Evolutionary conservation across 768 basidiomycete genomes (phyloP), one percentile per base, ranked within the genome.

Genomic region (Boletus bicolor): DNA sequence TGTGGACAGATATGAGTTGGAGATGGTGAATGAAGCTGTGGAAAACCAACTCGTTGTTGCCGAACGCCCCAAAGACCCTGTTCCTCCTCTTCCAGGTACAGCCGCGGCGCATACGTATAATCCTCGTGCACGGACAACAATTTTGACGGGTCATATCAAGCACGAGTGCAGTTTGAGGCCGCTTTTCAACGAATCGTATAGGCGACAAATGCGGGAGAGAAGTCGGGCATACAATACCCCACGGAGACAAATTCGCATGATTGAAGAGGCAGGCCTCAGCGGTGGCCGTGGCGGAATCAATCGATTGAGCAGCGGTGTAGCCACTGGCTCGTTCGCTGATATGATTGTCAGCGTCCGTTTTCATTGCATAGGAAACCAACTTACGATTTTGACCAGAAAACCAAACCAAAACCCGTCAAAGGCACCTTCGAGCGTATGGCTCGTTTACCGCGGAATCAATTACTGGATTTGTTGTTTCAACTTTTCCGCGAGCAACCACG

Each of bases 31-130:
- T 58, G 87, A 91, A 58, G 72, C 82, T 34, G 87, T 91, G 9
- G 89, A 90, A 63, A 94, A 93, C 73, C 87, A 93, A 70, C 80
- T 90, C 54, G 89, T 93, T 30, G 82, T 93, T 36, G 91, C 90
- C 0, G 90, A 93, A 70, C 82, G 86, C 50, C 86, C 86, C 24
- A 92, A 90, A 64, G 87, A 77, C 49, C 83, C 69, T 34, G 76
- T 19, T 70, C 78, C 30, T 64, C 80, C 55, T 71, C 69, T 54
- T 43, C 60, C 14, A 66, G 71, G 50, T 67, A 79, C 37, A 70
- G 76, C 32, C 69, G 55, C 64, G 2, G 77, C 35, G 69, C 75
- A 58, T 52, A 73, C 78, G 0, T 67, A 73, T 5, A 85, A 84
- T 55, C 71, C 81, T 3, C 81, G 88, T 10, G 86, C 88, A 10